These are phyloP conservation scores for Coprinopsis marcescibilis DNA, from an alignment of 768 basidiomycete species.

Conservation along the genomic window DNA sequence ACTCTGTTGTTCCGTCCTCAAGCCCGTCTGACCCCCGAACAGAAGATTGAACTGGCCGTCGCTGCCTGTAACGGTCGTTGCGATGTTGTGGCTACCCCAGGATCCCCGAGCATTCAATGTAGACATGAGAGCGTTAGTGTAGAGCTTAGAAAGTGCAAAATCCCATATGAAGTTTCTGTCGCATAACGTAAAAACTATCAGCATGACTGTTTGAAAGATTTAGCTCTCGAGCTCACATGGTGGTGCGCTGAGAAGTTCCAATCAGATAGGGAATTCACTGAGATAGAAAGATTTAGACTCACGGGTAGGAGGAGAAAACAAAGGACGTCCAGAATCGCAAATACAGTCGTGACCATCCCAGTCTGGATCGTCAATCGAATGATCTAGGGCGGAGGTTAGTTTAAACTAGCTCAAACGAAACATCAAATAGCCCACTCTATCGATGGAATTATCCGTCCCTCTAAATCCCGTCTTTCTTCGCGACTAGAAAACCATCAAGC, in stretches of 20 bases:
- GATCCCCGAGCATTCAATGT: conserved; percentile 12
- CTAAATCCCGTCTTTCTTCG: conserved; percentile 35
- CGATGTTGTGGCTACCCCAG: conserved; percentile 1
- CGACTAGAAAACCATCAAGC: conserved; percentile 16
- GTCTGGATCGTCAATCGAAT: conserved; percentile 36
- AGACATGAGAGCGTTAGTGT: conserved; percentile 23
- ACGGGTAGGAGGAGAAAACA: not conserved
- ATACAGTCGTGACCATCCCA: conserved; percentile 32
- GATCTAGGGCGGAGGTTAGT: not conserved
- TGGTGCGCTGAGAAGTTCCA: conserved; percentile 5
- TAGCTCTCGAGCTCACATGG: conserved; percentile 15
- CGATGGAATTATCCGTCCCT: conserved; percentile 35
- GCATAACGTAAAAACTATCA: not conserved
- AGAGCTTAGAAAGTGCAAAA: conserved; percentile 25
- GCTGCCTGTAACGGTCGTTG: not conserved
- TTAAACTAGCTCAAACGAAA: not conserved
- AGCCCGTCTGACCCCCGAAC: too few relatives aligned
- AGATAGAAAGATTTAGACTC: conserved; percentile 1
- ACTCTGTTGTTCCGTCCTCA: too few relatives aligned
- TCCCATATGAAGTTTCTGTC: conserved; percentile 22
- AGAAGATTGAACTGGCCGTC: too few relatives aligned
- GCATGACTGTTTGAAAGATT: not conserved
- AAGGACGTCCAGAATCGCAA: conserved; percentile 1
- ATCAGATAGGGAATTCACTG: not conserved
- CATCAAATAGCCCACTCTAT: conserved; percentile 23